Base-by-base conservation (phyloP, 1,284 basidiomycete genomes). In the Salmacisia buchloeana region DNA sequence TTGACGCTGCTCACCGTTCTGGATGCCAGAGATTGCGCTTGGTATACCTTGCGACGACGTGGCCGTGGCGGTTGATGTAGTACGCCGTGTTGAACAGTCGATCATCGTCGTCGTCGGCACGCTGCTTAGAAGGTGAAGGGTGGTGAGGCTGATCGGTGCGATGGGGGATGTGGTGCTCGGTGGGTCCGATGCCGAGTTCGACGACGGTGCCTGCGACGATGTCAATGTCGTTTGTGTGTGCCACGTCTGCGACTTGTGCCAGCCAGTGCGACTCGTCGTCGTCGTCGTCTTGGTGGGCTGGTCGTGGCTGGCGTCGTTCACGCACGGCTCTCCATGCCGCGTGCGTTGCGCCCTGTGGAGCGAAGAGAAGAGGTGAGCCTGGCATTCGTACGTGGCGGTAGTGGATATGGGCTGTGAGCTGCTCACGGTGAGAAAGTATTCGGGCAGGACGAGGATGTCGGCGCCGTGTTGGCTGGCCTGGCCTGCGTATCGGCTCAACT, bases 21-120 rank as follows among this genome's bases (percentile, higher is more conserved):
- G 77, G 69, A 59, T 79, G 77, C 77, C 77, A 79, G 15, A 79
- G 64, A 41, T 75, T 72, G 33, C 73, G 71, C 56, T 79, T 79
- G 2, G 77, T 79, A 49, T 79, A 79, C 10, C 69, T 63, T 15
- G 74, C 73, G 1, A 59, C 41, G 0, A 79, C 68, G 4, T 61
- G 34, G 18, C 77, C 77, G 0, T 58, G 31, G 10, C 69, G 59
- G 10, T 68, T 67, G 45, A 79, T 60, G 63, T 76, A 79, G 69
- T 77, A 78, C 18, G 69, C 66, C 13, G 76, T 78, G 57, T 79
- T 79, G 73, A 69, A 77, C 21, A 79, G 70, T 5, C 23, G 34
- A 25, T 35, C 31, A 13, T 57, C 25, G 34, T 12, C 15, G 29
- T 31, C 21, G 5, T 36, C n/a, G 7, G 3, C 29, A 18, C 18